Percentiles rank a stretch among this genome's conserved stretches.
Evolutionary conservation across 2,329 filamentous ascomycete species (phyloP).

Genomic region (Cladobotryum mycophilum): DNA sequence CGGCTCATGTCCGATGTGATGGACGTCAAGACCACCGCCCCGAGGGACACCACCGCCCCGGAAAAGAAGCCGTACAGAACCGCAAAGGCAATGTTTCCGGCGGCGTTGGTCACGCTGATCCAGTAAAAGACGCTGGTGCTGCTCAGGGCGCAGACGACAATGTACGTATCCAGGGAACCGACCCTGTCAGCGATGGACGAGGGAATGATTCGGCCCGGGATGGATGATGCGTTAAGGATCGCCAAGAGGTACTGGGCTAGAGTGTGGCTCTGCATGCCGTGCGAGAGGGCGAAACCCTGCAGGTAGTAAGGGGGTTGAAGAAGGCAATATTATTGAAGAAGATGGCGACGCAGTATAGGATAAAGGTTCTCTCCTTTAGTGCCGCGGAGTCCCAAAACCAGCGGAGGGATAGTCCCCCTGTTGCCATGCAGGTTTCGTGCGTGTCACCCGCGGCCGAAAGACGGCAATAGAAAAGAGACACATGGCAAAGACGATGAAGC

Average conservation of each 20-base stretch:
- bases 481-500: conserved; percentile 27
- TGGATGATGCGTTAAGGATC: conserved; percentile 44
- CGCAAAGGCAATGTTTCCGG: conserved; percentile 36
- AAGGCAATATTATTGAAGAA: conserved; percentile 30
- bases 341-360: conserved; percentile 26
- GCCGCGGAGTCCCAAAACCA: conserved; percentile 13
- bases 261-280: conserved; percentile 23
- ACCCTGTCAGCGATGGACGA: conserved; percentile 36
- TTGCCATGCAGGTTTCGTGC: conserved; percentile 8
- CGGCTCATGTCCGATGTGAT: conserved; percentile 34
- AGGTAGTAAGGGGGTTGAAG: conserved; percentile 41
- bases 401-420: conserved; percentile 3
- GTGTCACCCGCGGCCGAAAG: conserved; percentile 18
- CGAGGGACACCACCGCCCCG: conserved; percentile 37
- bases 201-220: conserved; percentile 43
- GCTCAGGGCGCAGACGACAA: conserved; percentile 28
- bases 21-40: conserved; percentile 34
- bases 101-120: conserved; percentile 30
- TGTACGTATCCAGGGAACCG: conserved; percentile 36
- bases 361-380: conserved; percentile 21
- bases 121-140: conserved; percentile 33
- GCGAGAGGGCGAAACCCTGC: conserved; percentile 34
- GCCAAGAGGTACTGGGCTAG: conserved; percentile 41
- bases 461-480: conserved; percentile 24
- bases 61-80: conserved; percentile 42